These are phyloP conservation scores for Paraconiothyrium sp. DNA, from an alignment of 2,329 filamentous ascomycete genomes.

Conservation along the genomic window DNA sequence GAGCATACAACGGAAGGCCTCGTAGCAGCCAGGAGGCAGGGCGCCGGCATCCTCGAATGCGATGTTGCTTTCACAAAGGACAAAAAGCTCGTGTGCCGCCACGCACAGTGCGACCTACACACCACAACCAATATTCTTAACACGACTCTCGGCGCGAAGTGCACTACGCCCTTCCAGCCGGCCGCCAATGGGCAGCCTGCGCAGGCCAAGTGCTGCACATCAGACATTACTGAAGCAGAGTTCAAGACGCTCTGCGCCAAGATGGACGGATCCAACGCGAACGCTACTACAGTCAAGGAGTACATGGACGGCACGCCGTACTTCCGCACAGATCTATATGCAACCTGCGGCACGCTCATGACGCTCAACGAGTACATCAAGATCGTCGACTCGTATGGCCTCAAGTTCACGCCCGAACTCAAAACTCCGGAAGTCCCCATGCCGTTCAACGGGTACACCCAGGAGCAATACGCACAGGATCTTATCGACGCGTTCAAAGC, in stretches of 20 bases:
- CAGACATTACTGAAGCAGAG: slow-evolving; percentile 73
- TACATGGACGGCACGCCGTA: slow-evolving; percentile 67
- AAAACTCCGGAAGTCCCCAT: slow-evolving; percentile 75
- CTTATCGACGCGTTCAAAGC: slow-evolving; percentile 58
- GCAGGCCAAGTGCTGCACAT: slow-evolving; percentile 74
- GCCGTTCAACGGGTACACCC: slow-evolving; percentile 74
- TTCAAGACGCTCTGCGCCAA: slow-evolving; percentile 75
- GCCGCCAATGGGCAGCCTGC: slow-evolving; percentile 56
- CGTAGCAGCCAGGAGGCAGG: slow-evolving; percentile 45
- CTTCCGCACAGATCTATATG: slow-evolving; percentile 73
- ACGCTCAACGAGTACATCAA: slow-evolving; percentile 70
- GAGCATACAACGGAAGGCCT: slow-evolving; percentile 46
- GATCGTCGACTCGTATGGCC: slow-evolving; percentile 65
- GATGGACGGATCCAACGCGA: slow-evolving; percentile 70
- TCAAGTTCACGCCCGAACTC: slow-evolving; percentile 62
- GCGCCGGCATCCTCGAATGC: slow-evolving; percentile 50
- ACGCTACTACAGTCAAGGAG: slow-evolving; percentile 65
- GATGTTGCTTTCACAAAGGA: slow-evolving; percentile 52
- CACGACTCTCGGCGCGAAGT: slow-evolving; percentile 46
- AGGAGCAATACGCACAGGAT: slow-evolving; percentile 71
- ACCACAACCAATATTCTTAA: slow-evolving; percentile 51
- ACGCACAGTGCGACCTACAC: slow-evolving; percentile 51
- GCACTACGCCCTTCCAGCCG: slow-evolving; percentile 48
- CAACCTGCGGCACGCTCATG: slow-evolving; percentile 70
- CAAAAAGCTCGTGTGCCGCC: slow-evolving; percentile 50